Evolutionary conservation across 352 stramenopile species (phyloP).

Genomic region (Phytophthora podocarpi): DNA sequence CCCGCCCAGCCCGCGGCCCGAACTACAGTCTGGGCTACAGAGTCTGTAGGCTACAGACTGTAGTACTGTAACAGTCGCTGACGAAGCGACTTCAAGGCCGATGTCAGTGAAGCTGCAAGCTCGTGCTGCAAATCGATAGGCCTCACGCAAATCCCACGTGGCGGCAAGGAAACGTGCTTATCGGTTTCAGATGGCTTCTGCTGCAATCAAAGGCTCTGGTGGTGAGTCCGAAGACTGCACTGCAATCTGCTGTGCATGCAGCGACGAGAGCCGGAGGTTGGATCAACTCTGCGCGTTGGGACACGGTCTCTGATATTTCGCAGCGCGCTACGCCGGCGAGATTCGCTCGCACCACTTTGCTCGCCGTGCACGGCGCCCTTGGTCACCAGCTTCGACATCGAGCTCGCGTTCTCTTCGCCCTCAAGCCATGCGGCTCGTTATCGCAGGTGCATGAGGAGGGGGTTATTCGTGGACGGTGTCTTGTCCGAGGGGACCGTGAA

Average conservation of each 20-base stretch:
- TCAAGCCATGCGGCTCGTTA: not conserved
- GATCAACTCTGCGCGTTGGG: slow-evolving; percentile 9
- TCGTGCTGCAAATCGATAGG: slow-evolving; percentile 28
- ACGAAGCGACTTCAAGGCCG: not conserved
- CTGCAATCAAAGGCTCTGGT: slow-evolving; percentile 3
- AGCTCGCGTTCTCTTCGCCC: not conserved
- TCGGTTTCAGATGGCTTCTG: slow-evolving; percentile 14
- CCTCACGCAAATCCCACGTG: slow-evolving; percentile 19
- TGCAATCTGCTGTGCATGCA: slow-evolving; percentile 8
- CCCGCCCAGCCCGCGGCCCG: not conserved
- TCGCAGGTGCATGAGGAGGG: not conserved
- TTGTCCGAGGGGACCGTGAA: not conserved
- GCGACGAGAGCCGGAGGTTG: slow-evolving; percentile 20
- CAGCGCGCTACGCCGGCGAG: not conserved
- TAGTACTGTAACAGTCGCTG: too few species aligned
- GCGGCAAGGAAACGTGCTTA: slow-evolving; percentile 13
- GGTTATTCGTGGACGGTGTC: not conserved
- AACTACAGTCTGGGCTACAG: too few species aligned
- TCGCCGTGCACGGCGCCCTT: not conserved
- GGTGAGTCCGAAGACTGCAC: too few species aligned
- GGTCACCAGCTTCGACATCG: not conserved
- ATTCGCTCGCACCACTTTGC: not conserved
- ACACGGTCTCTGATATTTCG: slow-evolving; percentile 11
- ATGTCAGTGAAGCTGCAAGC: not conserved
- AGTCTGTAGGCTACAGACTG: too few species aligned